Conservation (phyloP, 2,329 filamentous ascomycete genomes). For the Fusarium keratoplasticum region DNA sequence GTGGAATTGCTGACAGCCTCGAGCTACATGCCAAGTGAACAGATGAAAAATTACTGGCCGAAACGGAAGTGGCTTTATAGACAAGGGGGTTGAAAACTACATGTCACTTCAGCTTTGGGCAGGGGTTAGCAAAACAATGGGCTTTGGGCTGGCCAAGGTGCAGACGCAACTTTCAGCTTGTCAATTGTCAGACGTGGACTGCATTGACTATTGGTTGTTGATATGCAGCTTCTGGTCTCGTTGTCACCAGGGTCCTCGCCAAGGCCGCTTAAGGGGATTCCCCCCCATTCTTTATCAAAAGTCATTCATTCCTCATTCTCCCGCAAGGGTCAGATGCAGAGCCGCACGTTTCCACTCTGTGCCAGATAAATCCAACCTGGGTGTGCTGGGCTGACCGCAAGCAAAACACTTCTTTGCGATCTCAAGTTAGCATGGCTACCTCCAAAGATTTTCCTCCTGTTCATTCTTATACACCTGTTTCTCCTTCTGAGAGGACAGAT, state of each 20-base stretch:
- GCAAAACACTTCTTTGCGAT: neutral
- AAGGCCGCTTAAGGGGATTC: neutral
- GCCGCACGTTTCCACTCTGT: neutral
- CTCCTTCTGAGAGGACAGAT: neutral
- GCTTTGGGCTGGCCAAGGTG: neutral
- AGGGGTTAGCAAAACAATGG: neutral
- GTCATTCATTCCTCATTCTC: neutral
- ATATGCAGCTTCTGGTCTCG: neutral
- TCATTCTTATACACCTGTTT: neutral
- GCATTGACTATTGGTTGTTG: neutral
- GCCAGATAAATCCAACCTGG: neutral
- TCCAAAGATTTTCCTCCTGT: neutral
- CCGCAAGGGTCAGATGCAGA: neutral
- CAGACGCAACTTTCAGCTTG: neutral
- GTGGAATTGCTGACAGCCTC: neutral
- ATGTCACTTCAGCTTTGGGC: neutral
- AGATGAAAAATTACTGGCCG: neutral
- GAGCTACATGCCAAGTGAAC: neutral
- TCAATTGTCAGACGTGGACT: neutral
- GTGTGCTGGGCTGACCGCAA: neutral
- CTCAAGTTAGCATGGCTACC: neutral
- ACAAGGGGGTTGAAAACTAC: neutral
- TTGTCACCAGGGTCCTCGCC: neutral
- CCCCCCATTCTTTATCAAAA: neutral
- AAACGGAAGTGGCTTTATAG: neutral